phyloP scores from a whole-genome alignment of 2,329 filamentous ascomycete genomes.

The Dactylellina drechsleri region DNA sequence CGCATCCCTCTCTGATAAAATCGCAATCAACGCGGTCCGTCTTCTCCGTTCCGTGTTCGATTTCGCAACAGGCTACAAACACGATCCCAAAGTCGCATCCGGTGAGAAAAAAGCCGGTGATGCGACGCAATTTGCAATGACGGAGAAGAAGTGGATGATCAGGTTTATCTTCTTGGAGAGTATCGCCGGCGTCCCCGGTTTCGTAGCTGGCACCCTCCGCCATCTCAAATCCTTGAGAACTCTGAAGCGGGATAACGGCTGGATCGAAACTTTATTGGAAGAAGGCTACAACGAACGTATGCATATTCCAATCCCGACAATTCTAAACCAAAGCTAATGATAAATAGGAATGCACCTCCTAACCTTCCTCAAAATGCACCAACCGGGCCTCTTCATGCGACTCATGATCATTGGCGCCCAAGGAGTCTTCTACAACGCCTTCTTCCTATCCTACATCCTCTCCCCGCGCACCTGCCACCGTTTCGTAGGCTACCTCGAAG shows the following conservation, averaged over 20 bases:
- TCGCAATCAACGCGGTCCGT: conserved; percentile 80
- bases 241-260: conserved; percentile 93
- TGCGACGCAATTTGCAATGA: conserved; percentile 74
- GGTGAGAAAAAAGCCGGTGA: conserved; percentile 60
- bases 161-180: conserved; percentile 94
- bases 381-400: conserved; percentile 89
- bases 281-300: conserved; percentile 86
- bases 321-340: neutral
- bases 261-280: conserved; percentile 90
- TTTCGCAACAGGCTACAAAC: conserved; percentile 79
- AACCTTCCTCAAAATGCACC: conserved; percentile 90
- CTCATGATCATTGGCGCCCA: conserved; percentile 90
- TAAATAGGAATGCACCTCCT: conserved; percentile 77
- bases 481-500: conserved; percentile 96
- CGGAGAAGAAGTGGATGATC: conserved; percentile 86
- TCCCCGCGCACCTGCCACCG: conserved; percentile 89
- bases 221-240: conserved; percentile 85
- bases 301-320: neutral
- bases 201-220: conserved; percentile 94
- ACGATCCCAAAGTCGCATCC: conserved; percentile 68
- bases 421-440: conserved; percentile 93
- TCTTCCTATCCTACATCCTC: conserved; percentile 89
- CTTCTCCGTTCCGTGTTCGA: conserved; percentile 83
- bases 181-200: conserved; percentile 93
- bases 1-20: conserved; percentile 77